Conservation (phyloP, 1,139 yeast species). For the Keqinozyma sinolaborantium region DNA sequence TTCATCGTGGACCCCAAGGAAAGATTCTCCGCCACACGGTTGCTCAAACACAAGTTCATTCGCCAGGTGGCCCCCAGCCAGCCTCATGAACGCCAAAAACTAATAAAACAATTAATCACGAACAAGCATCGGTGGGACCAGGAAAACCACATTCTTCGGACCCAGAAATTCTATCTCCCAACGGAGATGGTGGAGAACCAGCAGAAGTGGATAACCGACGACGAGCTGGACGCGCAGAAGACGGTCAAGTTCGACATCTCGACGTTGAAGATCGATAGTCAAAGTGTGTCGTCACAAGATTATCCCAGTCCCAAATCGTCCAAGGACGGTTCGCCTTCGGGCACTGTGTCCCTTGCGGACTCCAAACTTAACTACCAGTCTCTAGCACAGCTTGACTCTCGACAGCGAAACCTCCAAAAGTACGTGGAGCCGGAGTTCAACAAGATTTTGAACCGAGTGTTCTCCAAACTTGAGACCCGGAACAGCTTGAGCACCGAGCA, state of each 20-base stretch:
- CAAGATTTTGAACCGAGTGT: slow-evolving; percentile 32
- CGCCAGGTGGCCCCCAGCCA: slow-evolving; percentile 9
- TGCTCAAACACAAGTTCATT: slow-evolving; percentile 63
- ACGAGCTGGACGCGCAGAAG: slow-evolving; percentile 7
- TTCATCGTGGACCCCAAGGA: slow-evolving; percentile 57
- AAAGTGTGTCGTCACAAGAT: slow-evolving; percentile 4
- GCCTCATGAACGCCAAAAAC: slow-evolving; percentile 6
- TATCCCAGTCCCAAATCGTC: slow-evolving; percentile 12
- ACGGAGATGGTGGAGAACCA: slow-evolving; percentile 36
- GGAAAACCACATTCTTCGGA: slow-evolving; percentile 30
- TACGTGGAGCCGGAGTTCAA: slow-evolving; percentile 26
- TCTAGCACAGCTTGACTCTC: slow-evolving; percentile 11
- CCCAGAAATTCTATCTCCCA: slow-evolving; percentile 37
- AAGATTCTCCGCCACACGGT: slow-evolving; percentile 55
- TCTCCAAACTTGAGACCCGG: slow-evolving; percentile 31
- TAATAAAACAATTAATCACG: slow-evolving; percentile 32
- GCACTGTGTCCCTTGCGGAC: neutral
- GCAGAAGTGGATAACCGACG: slow-evolving; percentile 27
- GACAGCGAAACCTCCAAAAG: slow-evolving; percentile 23
- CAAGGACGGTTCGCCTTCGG: slow-evolving; percentile 13
- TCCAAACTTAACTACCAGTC: slow-evolving; percentile 7
- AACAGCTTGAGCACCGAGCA: slow-evolving; percentile 32
- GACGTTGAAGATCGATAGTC: slow-evolving; percentile 17
- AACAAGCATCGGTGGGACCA: slow-evolving; percentile 41
- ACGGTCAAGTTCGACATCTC: slow-evolving; percentile 29